These are phyloP conservation scores for Corinectria fuckeliana DNA, from an alignment of 2,329 filamentous ascomycete species.

Conservation along the genomic window DNA sequence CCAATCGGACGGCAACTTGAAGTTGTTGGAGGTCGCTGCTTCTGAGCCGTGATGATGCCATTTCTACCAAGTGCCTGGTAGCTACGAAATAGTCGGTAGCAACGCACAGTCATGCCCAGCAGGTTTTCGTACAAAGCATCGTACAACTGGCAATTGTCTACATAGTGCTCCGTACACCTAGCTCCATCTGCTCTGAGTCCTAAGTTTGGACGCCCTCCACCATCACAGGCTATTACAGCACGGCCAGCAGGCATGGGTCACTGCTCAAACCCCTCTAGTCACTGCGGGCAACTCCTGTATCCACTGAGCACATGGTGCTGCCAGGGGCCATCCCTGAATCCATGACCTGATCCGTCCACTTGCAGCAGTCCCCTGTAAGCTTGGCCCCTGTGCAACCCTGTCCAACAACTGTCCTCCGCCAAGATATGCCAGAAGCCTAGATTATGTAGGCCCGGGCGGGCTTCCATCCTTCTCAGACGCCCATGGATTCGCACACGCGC, in stretches of 20 bases:
- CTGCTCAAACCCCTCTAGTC: too few species aligned
- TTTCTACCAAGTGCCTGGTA: neutral
- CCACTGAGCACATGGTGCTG: constrained; percentile 27
- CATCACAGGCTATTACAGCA: too few species aligned
- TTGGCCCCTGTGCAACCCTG: constrained; percentile 6
- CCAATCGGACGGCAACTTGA: neutral
- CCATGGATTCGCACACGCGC: constrained; percentile 15
- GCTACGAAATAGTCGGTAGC: too few species aligned
- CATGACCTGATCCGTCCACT: constrained; percentile 28
- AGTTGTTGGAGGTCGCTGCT: neutral
- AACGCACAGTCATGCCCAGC: too few species aligned
- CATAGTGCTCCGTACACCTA: too few species aligned
- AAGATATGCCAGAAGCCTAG: neutral
- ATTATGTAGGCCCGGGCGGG: too few species aligned
- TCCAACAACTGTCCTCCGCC: constrained; percentile 13
- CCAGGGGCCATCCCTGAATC: constrained; percentile 27
- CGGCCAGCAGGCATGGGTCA: too few species aligned
- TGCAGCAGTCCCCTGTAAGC: constrained; percentile 18
- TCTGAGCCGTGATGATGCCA: neutral
- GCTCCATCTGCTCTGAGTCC: too few species aligned
- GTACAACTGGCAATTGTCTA: too few species aligned
- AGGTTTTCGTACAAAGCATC: too few species aligned
- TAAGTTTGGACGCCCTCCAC: too few species aligned
- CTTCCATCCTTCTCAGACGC: constrained; percentile 9
- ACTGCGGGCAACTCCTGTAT: constrained; percentile 1